Evolutionary conservation across 2,329 filamentous ascomycete genomes (phyloP), one percentile per base, ranked within the genome.

Genomic region (Polychaeton citri): DNA sequence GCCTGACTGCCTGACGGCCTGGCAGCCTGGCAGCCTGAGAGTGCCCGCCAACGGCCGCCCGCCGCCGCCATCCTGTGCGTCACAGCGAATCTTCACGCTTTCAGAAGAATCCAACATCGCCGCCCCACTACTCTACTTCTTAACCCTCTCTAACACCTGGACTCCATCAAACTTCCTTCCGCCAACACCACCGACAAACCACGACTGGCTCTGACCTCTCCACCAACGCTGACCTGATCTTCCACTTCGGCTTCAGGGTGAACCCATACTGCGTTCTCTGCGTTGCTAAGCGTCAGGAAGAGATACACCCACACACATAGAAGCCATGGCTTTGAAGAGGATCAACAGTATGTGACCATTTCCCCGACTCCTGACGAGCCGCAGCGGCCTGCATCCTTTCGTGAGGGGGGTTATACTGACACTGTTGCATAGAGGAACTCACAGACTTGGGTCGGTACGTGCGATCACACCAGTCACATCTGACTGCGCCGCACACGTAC

Each of bases 361-460:
- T 21, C 38, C 20, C 18, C 32, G 32, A 30, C 26, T 32, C 30
- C 32, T 26, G 19, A 18, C 19, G n/a, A 26, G 33, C 13, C 30
- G 13, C 5, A 5, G 4, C 30, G 10, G 18, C 13, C 24, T 28
- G 30, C 13, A 12, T 16, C 10, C 30, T 16, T 12, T 4, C 30
- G 4, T 34, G 20, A 21, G 31, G 35, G 33, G 16, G 18, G 20
- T 24, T 12, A 26, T 33, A 38, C 40, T 40, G 21, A 42, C 41
- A 35, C 16, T 12, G 12, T 30, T 15, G 28, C 33, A 21, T 34
- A 43, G 38, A 50, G 79, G 83, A 90, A 68, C 76, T 90, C 62
- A 79, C 81, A 65, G 83, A 90, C 63, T 74, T 90, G 65, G 83
- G 83, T 69, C 81, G 83, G 83, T 88, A 66, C 50, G 63, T 40